Evolutionary conservation across 2,329 filamentous ascomycete genomes (phyloP).

Genomic region (Neodidymelliopsis sp.): DNA sequence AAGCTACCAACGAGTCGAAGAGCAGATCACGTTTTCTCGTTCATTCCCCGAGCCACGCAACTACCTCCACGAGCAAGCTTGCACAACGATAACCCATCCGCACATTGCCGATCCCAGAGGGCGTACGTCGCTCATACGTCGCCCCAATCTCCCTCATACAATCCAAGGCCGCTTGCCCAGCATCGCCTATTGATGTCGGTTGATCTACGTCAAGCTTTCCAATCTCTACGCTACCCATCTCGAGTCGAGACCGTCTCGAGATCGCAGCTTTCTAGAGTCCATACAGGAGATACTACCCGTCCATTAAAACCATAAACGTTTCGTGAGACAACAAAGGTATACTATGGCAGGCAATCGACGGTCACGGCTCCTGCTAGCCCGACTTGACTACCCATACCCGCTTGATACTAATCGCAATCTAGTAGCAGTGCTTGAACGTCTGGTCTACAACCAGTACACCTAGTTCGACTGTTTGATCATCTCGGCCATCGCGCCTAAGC

Average conservation of each 20-base stretch:
- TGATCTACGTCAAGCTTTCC: slow-evolving; percentile 62
- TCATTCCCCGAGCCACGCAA: slow-evolving; percentile 34
- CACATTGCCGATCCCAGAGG: slow-evolving; percentile 26
- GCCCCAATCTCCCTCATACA: slow-evolving; percentile 9
- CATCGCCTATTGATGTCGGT: slow-evolving; percentile 63
- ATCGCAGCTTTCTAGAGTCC: slow-evolving; percentile 63
- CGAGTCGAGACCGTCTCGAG: slow-evolving; percentile 64
- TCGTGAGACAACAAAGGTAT: slow-evolving; percentile 45
- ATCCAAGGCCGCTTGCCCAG: slow-evolving; percentile 37
- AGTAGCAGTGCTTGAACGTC: slow-evolving; percentile 48
- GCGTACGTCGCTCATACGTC: slow-evolving; percentile 28
- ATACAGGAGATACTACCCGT: slow-evolving; percentile 62
- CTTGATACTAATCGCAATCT: slow-evolving; percentile 43
- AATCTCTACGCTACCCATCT: slow-evolving; percentile 63
- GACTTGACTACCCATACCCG: slow-evolving; percentile 30
- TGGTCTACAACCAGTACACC: slow-evolving; percentile 31
- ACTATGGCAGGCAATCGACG: slow-evolving; percentile 46
- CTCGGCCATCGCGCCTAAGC: slow-evolving; percentile 32
- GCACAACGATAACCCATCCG: slow-evolving; percentile 30
- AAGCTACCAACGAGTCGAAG: slow-evolving; percentile 32
- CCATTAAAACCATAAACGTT: slow-evolving; percentile 52
- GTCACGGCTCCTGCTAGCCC: slow-evolving; percentile 42
- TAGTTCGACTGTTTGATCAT: slow-evolving; percentile 45
- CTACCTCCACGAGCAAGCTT: slow-evolving; percentile 28
- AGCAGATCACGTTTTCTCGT: slow-evolving; percentile 30